Percentiles rank a stretch among this genome's conserved stretches.
Evolutionary conservation across 2,329 filamentous ascomycete genomes (phyloP).

Genomic region (Plectosphaerella sp.): DNA sequence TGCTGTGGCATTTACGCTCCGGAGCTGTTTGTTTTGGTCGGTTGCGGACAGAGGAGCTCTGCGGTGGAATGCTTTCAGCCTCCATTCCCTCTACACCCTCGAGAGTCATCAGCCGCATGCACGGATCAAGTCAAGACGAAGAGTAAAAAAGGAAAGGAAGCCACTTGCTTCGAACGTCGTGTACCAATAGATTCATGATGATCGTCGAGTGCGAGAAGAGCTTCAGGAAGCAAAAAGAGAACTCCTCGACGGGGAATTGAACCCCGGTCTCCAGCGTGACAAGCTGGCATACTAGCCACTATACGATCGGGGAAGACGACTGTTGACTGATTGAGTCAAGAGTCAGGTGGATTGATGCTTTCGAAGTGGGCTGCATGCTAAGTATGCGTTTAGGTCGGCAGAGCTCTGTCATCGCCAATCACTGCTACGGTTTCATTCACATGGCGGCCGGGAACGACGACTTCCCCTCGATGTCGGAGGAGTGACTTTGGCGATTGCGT

Average conservation of each 20-base stretch:
- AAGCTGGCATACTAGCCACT: background rate
- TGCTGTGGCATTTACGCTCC: constrained; percentile 19
- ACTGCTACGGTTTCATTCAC: constrained; percentile 13
- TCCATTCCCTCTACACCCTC: background rate
- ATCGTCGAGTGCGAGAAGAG: background rate
- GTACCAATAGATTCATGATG: background rate
- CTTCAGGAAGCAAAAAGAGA: background rate
- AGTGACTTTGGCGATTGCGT: constrained; percentile 15
- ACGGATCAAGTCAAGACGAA: background rate
- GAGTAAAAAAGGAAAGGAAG: background rate
- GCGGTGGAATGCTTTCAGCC: constrained; percentile 1
- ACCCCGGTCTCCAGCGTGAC: background rate
- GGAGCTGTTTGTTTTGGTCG: constrained; percentile 22
- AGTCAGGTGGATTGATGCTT: too few species aligned
- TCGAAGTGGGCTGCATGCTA: background rate
- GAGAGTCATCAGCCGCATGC: too few species aligned
- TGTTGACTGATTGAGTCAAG: background rate
- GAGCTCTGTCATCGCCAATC: background rate
- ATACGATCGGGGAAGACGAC: background rate
- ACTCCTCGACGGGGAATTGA: too few species aligned
- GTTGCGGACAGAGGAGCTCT: constrained; percentile 18
- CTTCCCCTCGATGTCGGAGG: constrained; percentile 16
- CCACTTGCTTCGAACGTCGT: background rate
- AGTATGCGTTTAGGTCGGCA: too few species aligned
- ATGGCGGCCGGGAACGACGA: constrained; percentile 19